Base-by-base conservation (phyloP, 1,284 basidiomycete genomes). In the Fistulinella staudtii region DNA sequence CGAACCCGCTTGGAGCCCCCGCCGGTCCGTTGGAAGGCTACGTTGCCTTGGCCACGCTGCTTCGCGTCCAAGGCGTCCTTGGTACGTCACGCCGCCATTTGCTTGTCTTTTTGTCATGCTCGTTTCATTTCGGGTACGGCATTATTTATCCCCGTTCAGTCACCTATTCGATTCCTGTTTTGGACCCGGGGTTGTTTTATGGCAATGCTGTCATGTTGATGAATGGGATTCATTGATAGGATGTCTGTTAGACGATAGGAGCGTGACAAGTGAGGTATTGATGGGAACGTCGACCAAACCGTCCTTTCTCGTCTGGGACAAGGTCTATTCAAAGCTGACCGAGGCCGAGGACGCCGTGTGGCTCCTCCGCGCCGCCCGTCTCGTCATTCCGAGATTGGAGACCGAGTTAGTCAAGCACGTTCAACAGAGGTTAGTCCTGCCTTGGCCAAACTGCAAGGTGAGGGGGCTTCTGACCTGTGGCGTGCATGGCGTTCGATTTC, bases 271-370 rank as follows among this genome's bases (percentile, higher is more conserved):
- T 9, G 71, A 76, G 35, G 65, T 71, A 0, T 63, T 85, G 9
- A 57, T 64, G 7, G 57, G 72, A 8, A 70, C 69, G 2, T 61
- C 73, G 1, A 63, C 73, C 6, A 95, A 92, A 60, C 88, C 91
- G 0, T 85, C 86, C 1, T 95, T 95, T 68, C 61, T 96, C 30
- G 58, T 94, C 17, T 90, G 81, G 78, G 91, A 93, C 45, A 93
- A 89, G 64, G 80, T 89, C 0, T 93, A 92, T 59, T 77, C 82
- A 45, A 92, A 89, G 61, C 56, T 86, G 5, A 68, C 69, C 5
- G 75, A 80, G 5, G 56, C 66, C 0, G 79, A 81, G 15, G 92
- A 94, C 24, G 82, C 90, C 52, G 58, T 56, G 14, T 95, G 93
- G 93, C 66, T 95, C 4, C 68, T 90, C n/a, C 76, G 84, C 23